These are phyloP conservation scores for Cardamine occulta DNA, from an alignment of 345 rosid genomes.

Conservation along the genomic window DNA sequence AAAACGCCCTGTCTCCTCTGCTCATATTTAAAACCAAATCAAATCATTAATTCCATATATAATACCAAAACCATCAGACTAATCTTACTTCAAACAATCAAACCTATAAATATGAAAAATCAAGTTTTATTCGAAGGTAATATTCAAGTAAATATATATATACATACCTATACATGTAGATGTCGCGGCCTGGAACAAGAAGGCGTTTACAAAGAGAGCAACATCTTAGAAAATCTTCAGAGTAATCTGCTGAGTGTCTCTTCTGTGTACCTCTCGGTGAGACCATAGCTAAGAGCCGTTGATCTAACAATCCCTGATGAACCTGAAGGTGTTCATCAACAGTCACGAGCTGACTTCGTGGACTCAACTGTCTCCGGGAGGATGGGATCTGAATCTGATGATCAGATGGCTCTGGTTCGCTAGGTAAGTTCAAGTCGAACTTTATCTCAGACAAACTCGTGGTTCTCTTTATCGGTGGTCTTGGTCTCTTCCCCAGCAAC, in stretches of 20 bases:
- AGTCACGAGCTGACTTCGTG: slow-evolving; percentile 7
- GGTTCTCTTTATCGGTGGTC: slow-evolving; percentile 69
- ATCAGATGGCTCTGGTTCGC: slow-evolving; percentile 46
- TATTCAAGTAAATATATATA: not conserved
- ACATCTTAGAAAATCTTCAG: slow-evolving; percentile 56
- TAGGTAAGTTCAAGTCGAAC: slow-evolving; percentile 43
- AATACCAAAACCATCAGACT: slow-evolving; percentile 5
- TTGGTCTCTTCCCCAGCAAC: slow-evolving; percentile 83
- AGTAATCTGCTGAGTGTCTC: slow-evolving; percentile 56
- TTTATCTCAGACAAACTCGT: slow-evolving; percentile 73
- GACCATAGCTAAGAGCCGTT: slow-evolving; percentile 45
- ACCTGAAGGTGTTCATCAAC: slow-evolving; percentile 29
- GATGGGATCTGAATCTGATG: slow-evolving; percentile 15
- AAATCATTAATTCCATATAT: not conserved
- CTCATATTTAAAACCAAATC: not conserved
- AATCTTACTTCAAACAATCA: not conserved
- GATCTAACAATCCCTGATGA: slow-evolving; percentile 49
- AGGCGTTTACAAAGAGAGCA: slow-evolving; percentile 80
- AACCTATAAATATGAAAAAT: slow-evolving; percentile 67
- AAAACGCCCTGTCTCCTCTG: slow-evolving; percentile 94
- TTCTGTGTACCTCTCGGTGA: slow-evolving; percentile 51
- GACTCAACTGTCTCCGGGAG: not conserved
- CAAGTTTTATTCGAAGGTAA: not conserved
- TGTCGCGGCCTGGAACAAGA: slow-evolving; percentile 73
- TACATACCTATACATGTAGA: slow-evolving; percentile 81